These are phyloP conservation scores for Pittosporum tobira DNA, from an alignment of 129 eudicot genomes.

Conservation along the genomic window DNA sequence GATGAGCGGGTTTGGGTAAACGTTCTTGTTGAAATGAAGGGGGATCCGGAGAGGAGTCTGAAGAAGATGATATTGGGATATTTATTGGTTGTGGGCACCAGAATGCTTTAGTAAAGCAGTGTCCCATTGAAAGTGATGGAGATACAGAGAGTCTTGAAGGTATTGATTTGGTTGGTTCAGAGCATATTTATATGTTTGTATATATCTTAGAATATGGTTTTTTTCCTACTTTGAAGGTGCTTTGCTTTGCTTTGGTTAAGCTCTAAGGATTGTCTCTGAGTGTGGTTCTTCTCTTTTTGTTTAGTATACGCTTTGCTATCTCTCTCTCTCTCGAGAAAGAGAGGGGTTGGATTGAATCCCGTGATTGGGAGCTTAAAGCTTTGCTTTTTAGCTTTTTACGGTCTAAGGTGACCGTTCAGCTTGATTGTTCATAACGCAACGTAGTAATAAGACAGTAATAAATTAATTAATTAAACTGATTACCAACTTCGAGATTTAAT, in stretches of 20 bases:
- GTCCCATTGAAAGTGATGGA: slow-evolving; percentile 43
- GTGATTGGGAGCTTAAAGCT: background rate
- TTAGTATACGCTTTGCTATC: no score
- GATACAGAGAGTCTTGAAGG: slow-evolving; percentile 18
- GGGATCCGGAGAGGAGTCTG: slow-evolving; percentile 19
- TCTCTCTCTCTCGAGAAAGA: no score
- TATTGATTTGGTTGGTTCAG: slow-evolving; percentile 5
- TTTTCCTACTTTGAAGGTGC: background rate
- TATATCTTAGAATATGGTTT: background rate
- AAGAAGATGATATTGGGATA: slow-evolving; percentile 52
- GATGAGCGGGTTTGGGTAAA: slow-evolving; percentile 9
- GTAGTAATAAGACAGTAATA: no score
- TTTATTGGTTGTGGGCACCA: slow-evolving; percentile 31
- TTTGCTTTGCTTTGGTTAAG: slow-evolving; percentile 9
- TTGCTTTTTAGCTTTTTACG: background rate
- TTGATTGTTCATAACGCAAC: no score
- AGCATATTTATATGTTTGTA: background rate
- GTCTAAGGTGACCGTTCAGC: background rate
- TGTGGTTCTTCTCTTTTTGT: background rate
- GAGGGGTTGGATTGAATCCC: background rate
- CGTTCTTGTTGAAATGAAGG: slow-evolving; percentile 15
- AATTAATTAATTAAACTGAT: no score
- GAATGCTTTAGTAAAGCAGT: slow-evolving; percentile 33
- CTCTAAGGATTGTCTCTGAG: background rate
- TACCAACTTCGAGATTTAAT: no score